A percentile compares a stretch with the other conserved stretches of the same genome.
These are phyloP conservation scores for Zygosaccharomyces kombuchaensis DNA, from an alignment of 805 yeast species.

Conservation along the genomic window DNA sequence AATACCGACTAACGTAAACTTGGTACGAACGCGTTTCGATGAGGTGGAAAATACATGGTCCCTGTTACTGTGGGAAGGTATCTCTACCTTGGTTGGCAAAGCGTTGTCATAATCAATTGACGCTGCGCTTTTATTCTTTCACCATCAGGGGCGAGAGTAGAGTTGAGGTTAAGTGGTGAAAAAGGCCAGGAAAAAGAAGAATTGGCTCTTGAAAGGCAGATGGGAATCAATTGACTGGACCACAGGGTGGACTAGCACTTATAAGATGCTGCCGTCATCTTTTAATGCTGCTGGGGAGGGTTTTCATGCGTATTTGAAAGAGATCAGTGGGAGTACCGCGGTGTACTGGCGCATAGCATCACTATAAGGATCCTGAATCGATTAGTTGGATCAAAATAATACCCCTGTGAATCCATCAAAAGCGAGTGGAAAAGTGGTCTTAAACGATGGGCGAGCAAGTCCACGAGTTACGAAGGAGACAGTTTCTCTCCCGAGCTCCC, in stretches of 20 bases:
- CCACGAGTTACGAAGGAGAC: constrained; percentile 1
- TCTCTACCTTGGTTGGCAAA: no score
- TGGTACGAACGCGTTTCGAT: not conserved
- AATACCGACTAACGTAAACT: not conserved
- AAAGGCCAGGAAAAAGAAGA: no score
- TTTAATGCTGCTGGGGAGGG: no score
- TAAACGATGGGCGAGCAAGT: not conserved
- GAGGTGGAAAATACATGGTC: not conserved
- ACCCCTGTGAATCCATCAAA: not conserved
- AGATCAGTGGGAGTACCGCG: not conserved
- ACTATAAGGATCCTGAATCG: not conserved
- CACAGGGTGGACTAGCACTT: no score
- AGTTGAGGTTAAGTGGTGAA: no score
- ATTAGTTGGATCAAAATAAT: not conserved
- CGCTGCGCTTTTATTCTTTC: no score
- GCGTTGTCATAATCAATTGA: no score
- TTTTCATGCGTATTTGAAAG: not conserved
- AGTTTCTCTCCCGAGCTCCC: not conserved
- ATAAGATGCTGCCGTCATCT: no score
- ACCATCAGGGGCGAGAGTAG: no score
- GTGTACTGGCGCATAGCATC: not conserved
- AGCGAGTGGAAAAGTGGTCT: not conserved
- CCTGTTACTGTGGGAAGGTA: no score
- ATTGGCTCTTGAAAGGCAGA: no score
- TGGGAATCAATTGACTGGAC: not conserved